Evolutionary conservation across 345 rosid species (phyloP).

Genomic region (Acer yangbiense): DNA sequence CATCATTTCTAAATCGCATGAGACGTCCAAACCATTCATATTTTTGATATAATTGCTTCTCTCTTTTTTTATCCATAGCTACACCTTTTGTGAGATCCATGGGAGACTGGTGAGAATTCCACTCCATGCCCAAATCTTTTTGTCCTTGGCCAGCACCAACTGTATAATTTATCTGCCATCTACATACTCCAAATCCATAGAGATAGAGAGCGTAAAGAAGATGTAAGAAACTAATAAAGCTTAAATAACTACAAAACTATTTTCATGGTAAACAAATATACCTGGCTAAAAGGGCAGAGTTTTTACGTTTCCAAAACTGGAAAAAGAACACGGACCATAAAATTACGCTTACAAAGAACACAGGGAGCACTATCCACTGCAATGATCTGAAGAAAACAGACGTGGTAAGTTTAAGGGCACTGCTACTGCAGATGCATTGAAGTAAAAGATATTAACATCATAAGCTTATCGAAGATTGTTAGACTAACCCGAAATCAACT

Average conservation of each 20-base stretch:
- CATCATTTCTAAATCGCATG: constrained; percentile 77
- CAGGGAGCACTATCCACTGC: constrained; percentile 74
- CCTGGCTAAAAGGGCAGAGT: constrained; percentile 78
- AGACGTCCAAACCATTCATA: constrained; percentile 83
- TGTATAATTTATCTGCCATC: constrained; percentile 83
- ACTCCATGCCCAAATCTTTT: constrained; percentile 55
- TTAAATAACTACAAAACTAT: not conserved
- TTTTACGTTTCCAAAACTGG: constrained; percentile 98
- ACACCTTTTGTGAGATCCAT: constrained; percentile 42
- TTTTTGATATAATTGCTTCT: constrained; percentile 82
- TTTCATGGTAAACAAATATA: constrained; percentile 22
- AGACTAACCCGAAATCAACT: constrained; percentile 71
- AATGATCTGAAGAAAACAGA: constrained; percentile 50
- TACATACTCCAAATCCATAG: constrained; percentile 25
- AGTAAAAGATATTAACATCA: constrained; percentile 4
- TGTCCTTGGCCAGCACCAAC: constrained; percentile 60
- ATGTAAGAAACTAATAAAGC: not conserved
- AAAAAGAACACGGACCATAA: constrained; percentile 90
- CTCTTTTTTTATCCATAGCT: constrained; percentile 51
- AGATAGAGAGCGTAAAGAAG: not conserved
- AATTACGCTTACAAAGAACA: constrained; percentile 64
- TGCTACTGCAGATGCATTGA: constrained; percentile 4
- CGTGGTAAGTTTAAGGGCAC: not conserved
- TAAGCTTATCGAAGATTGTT: not conserved
- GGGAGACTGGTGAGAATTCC: constrained; percentile 56